Conservation (phyloP, 2,329 filamentous ascomycete species). For the Neonectria punicea region DNA sequence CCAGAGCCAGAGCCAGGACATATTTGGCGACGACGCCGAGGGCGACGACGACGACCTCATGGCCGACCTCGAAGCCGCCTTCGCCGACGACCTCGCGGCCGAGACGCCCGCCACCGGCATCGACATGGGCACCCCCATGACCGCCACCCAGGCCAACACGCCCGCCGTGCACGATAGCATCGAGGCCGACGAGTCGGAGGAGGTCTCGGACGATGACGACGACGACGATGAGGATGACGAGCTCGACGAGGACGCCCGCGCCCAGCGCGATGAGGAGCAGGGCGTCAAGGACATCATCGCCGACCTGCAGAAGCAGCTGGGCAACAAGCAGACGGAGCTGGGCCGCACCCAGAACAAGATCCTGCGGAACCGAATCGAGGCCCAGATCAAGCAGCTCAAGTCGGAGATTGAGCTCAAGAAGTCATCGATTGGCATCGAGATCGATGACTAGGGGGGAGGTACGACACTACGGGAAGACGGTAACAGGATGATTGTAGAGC, state of each 20-base stretch:
- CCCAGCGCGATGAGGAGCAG: slow-evolving; percentile 61
- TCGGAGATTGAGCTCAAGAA: slow-evolving; percentile 58
- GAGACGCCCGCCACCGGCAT: slow-evolving; percentile 56
- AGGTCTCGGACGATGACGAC: slow-evolving; percentile 57
- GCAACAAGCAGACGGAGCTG: slow-evolving; percentile 56
- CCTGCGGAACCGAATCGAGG: slow-evolving; percentile 60
- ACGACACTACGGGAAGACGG: neutral
- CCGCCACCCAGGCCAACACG: slow-evolving; percentile 55
- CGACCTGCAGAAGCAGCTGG: slow-evolving; percentile 63
- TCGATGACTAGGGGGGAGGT: slow-evolving; percentile 45
- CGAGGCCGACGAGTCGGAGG: slow-evolving; percentile 54
- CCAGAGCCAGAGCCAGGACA: slow-evolving; percentile 43
- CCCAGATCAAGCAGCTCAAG: slow-evolving; percentile 59
- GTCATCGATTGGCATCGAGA: slow-evolving; percentile 55
- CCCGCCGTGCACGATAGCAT: slow-evolving; percentile 59
- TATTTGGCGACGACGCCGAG: slow-evolving; percentile 47
- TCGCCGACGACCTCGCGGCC: slow-evolving; percentile 53
- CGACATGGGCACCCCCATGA: slow-evolving; percentile 59
- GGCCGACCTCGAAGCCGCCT: slow-evolving; percentile 65
- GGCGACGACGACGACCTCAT: slow-evolving; percentile 63
- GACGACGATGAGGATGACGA: slow-evolving; percentile 66
- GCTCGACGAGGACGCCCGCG: slow-evolving; percentile 64
- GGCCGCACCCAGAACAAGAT: slow-evolving; percentile 58
- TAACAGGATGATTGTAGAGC: neutral
- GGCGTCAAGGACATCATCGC: slow-evolving; percentile 66